Base-by-base conservation (phyloP, 2,329 filamentous ascomycete species). In the Paraphoma chrysanthemicola region DNA sequence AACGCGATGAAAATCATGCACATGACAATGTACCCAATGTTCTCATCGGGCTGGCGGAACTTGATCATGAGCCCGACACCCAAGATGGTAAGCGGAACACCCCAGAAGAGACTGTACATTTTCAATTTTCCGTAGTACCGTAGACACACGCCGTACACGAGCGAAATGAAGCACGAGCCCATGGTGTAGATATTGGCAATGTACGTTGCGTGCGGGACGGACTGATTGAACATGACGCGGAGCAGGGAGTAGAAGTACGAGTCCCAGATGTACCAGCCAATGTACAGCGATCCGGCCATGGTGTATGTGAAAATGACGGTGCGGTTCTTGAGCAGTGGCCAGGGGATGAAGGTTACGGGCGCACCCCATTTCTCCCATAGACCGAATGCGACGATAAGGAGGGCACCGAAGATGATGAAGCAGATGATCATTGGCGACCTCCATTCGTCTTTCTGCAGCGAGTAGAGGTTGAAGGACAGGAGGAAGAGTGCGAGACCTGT, bases 401-500 rank as follows among this genome's bases (percentile, higher is more conserved):
- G 36, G 49, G 71, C 64, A 8, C 78, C 77, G 41, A 79, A 60
- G 51, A 80, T 66, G 45, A 80, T 62, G 69, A 79, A 77, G 67
- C 70, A 72, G 62, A 82, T 77, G 60, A 82, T 79, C 53, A 74
- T 60, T 6, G 69, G 64, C 3, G 75, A 71, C 6, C 57, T 66
- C 78, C 78, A 81, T 14, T 60, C 52, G 51, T 69, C 46, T 47
- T 60, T 66, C 68, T 62, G 70, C 48, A 66, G 65, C 2, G 71
- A 64, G 64, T 74, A 75, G 33, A 93, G 79, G 42, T 82, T 88
- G 73, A 93, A 87, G 2, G 89, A 86, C 9, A 93, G 83, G 14
- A 93, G 79, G 70, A 93, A 86, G 14, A 91, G 77, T 0, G 85
- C 80, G 53, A 90, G 82, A 6, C 88, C 89, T 1, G 78, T 79